Evolutionary conservation across 352 stramenopile species (phyloP).

Genomic region (Phytophthora foliorum): DNA sequence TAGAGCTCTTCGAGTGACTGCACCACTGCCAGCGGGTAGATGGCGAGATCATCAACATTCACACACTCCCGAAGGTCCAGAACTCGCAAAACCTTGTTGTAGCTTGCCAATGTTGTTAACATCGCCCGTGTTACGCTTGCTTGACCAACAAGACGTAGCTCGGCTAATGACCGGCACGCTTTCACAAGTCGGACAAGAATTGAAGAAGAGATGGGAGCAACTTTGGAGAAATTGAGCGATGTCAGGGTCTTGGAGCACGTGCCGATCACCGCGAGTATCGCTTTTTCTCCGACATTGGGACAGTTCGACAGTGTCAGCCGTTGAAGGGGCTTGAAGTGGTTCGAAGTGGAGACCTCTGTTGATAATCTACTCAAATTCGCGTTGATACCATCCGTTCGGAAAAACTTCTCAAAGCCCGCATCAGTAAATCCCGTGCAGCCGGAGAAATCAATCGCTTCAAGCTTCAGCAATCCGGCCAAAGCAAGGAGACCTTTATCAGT

Average conservation of each 20-base stretch:
- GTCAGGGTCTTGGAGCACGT: constrained; percentile 42
- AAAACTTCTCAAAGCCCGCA: constrained; percentile 51
- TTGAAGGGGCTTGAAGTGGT: constrained; percentile 36
- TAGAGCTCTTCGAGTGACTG: constrained; percentile 58
- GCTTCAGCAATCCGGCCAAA: constrained; percentile 56
- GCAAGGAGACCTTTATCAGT: constrained; percentile 67
- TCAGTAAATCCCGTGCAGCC: constrained; percentile 59
- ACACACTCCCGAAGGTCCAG: constrained; percentile 67
- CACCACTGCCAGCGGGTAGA: constrained; percentile 75
- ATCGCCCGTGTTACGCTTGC: constrained; percentile 52
- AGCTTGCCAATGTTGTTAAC: constrained; percentile 58
- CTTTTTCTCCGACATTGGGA: constrained; percentile 38
- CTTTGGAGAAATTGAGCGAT: constrained; percentile 50
- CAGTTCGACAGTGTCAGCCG: constrained; percentile 39
- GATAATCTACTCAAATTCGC: not conserved
- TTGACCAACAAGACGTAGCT: constrained; percentile 51
- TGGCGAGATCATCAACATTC: constrained; percentile 61
- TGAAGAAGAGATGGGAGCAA: constrained; percentile 31
- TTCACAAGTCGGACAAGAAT: constrained; percentile 56
- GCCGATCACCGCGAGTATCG: constrained; percentile 42
- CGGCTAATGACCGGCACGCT: constrained; percentile 28
- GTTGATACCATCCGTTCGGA: constrained; percentile 48
- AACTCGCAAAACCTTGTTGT: constrained; percentile 61
- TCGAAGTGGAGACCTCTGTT: not conserved
- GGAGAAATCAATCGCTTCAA: constrained; percentile 69